A percentile compares a stretch with the other conserved stretches of the same genome.
These are phyloP conservation scores for sweet orange (Citrus sinensis) DNA, from an alignment of 345 rosid species.

Conservation along the genomic window DNA sequence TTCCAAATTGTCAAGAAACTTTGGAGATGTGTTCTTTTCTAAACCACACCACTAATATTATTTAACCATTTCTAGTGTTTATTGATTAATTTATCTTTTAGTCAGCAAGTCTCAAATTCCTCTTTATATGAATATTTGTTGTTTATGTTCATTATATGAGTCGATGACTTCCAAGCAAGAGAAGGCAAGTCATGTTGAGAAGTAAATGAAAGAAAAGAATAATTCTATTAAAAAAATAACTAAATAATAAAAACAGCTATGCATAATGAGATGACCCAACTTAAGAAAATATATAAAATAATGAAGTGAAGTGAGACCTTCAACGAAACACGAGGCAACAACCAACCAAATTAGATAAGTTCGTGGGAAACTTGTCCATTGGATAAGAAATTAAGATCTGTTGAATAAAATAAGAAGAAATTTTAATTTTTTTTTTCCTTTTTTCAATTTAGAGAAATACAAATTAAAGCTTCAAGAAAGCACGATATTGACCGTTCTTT, in stretches of 20 bases:
- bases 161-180: background rate
- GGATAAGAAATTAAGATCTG: slow-evolving; percentile 4
- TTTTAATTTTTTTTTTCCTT: background rate
- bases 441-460: background rate
- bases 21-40: slow-evolving; percentile 2
- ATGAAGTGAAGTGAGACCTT: background rate
- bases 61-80: background rate
- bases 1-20: slow-evolving; percentile 9
- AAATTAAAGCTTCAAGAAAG: background rate
- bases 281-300: background rate
- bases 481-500: too few relatives aligned
- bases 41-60: background rate
- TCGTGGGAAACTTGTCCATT: slow-evolving; percentile 5
- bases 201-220: background rate
- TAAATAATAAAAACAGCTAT: background rate
- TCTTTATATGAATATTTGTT: background rate
- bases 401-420: background rate
- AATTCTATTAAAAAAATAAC: background rate
- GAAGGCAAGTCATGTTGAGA: background rate
- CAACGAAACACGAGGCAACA: slow-evolving; percentile 28
- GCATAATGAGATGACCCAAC: background rate
- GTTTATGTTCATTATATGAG: too few relatives aligned
- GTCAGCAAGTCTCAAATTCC: slow-evolving; percentile 10
- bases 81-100: background rate
- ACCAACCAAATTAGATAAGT: slow-evolving; percentile 21